A percentile compares a stretch with the other conserved stretches of the same genome.
These are phyloP conservation scores for Baeospora myosura DNA, from an alignment of 1,284 basidiomycete genomes.

Conservation along the genomic window DNA sequence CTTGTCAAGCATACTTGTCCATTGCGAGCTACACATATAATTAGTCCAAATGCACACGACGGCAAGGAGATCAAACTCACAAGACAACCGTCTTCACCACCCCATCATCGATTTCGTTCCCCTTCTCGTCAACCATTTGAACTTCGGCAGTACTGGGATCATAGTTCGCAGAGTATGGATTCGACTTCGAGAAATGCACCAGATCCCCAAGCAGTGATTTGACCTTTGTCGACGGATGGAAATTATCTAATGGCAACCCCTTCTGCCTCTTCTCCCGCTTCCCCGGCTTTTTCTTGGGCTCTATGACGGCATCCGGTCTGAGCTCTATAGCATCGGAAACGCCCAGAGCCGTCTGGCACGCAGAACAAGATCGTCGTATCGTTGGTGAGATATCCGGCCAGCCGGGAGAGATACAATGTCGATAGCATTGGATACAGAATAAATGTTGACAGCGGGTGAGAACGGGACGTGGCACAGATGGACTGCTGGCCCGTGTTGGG, in stretches of 20 bases:
- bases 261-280: conserved; percentile 70
- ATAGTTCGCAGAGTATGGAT: conserved; percentile 82
- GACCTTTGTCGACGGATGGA: conserved; percentile 81
- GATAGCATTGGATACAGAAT: conserved; percentile 82
- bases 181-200: conserved; percentile 65
- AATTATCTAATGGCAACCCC: conserved; percentile 47
- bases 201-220: conserved; percentile 72
- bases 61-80: conserved; percentile 39
- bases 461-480: conserved; percentile 50
- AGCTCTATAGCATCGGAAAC: conserved; percentile 73
- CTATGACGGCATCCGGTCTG: conserved; percentile 41
- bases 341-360: conserved; percentile 62
- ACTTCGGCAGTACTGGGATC: conserved; percentile 64
- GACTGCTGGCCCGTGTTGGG: conserved; percentile 64
- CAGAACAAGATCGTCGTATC: conserved; percentile 57
- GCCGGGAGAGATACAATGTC: conserved; percentile 62
- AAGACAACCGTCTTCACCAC: conserved; percentile 87
- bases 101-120: conserved; percentile 61
- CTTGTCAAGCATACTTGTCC: conserved; percentile 95
- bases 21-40: conserved; percentile 66
- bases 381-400: conserved; percentile 70
- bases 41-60: not conserved
- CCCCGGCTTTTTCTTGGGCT: conserved; percentile 52
- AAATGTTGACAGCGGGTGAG: conserved; percentile 93
- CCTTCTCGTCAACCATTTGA: conserved; percentile 68